Evolutionary conservation across 495 filamentous ascomycete genomes (phyloP).

Genomic region (Echria macrotheca): DNA sequence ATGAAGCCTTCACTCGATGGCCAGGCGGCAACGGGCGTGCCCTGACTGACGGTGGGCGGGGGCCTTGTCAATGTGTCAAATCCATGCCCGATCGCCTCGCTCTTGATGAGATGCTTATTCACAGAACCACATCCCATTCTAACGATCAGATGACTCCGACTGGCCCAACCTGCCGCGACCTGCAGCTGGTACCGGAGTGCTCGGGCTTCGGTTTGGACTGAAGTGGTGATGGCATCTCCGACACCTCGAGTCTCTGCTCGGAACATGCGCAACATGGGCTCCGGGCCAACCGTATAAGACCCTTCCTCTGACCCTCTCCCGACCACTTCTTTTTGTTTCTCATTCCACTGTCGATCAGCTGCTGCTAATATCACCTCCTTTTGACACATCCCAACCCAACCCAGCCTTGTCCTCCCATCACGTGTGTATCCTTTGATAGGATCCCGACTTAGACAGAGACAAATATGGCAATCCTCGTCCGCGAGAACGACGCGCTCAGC

Average conservation of each 20-base stretch:
- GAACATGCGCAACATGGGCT: too few species aligned
- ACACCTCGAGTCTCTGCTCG: too few species aligned
- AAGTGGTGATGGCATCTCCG: background rate
- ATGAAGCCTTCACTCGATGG: too few species aligned
- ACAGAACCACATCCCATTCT: background rate
- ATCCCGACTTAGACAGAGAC: background rate
- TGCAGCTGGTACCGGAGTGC: slow-evolving; percentile 5
- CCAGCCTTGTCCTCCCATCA: background rate
- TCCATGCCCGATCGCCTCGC: background rate
- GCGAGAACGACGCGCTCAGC: slow-evolving; percentile 37
- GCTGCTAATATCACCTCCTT: too few species aligned
- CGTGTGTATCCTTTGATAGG: too few species aligned
- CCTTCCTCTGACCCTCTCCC: too few species aligned
- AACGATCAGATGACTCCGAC: background rate
- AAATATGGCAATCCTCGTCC: too few species aligned
- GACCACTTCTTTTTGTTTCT: too few species aligned
- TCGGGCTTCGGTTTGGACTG: slow-evolving; percentile 13
- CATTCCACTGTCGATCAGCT: background rate
- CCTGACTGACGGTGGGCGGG: background rate
- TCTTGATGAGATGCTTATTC: background rate
- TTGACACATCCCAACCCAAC: background rate
- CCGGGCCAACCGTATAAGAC: too few species aligned
- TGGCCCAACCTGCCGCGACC: background rate
- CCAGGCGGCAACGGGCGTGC: too few species aligned
- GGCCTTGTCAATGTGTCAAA: background rate